phyloP scores from a whole-genome alignment of 2,329 filamentous ascomycete genomes.

The Drechslerella dactyloides region DNA sequence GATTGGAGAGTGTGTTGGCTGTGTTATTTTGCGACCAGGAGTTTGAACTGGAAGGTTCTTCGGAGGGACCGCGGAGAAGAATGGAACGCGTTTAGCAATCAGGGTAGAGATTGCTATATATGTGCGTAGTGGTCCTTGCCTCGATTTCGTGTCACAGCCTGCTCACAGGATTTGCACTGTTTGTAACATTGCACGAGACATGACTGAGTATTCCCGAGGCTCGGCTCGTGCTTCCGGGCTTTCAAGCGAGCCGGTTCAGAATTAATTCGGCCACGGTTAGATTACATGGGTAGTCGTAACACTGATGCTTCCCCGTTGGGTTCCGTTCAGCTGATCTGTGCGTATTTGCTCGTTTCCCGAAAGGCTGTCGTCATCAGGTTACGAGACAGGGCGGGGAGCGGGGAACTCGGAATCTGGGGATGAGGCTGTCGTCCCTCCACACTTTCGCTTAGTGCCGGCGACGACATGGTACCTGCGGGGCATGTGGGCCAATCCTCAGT shows the following conservation, averaged over 20 bases:
- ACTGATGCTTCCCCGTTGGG: not conserved
- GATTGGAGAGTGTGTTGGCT: constrained; percentile 17
- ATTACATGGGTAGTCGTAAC: not conserved
- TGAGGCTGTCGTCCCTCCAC: not conserved
- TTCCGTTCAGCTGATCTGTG: not conserved
- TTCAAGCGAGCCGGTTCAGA: not conserved
- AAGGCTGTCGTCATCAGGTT: not conserved
- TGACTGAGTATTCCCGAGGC: not conserved
- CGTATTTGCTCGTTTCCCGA: not conserved
- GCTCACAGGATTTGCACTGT: too few species aligned
- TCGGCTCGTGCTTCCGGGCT: not conserved
- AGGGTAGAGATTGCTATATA: too few species aligned
- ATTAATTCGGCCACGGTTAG: not conserved
- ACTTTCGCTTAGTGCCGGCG: not conserved
- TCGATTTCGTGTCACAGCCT: too few species aligned
- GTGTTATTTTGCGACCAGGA: constrained; percentile 10
- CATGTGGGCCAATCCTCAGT: not conserved
- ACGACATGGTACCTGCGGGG: not conserved
- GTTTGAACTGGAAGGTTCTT: not conserved
- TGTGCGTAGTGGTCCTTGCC: too few species aligned
- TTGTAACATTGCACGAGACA: too few species aligned
- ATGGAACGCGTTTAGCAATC: not conserved
- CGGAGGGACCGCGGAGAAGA: not conserved
- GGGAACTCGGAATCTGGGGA: not conserved
- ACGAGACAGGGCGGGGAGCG: not conserved